These are phyloP conservation scores for Zoysia matrella DNA, from an alignment of 202 grass and related monocot species.

Conservation along the genomic window DNA sequence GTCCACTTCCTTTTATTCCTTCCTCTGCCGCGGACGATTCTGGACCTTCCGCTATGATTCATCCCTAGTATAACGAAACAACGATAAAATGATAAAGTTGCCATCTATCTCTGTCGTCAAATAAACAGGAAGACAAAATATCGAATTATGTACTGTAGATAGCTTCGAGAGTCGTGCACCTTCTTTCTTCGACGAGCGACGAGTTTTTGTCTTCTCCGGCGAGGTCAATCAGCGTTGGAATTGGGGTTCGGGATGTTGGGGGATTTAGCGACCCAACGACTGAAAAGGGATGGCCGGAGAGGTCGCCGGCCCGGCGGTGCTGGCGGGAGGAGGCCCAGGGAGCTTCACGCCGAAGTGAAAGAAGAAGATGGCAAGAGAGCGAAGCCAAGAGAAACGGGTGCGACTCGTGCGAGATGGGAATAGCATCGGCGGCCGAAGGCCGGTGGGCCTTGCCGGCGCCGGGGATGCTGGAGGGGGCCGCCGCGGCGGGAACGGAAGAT, in stretches of 20 bases:
- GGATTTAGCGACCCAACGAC: background rate
- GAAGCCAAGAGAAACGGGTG: background rate
- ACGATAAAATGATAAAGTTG: background rate
- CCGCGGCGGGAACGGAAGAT: background rate
- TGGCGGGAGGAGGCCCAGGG: background rate
- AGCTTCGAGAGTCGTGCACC: background rate
- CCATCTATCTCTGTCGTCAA: background rate
- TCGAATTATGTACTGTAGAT: background rate
- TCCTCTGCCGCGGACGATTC: constrained; percentile 40
- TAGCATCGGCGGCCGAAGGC: background rate
- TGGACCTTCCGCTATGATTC: constrained; percentile 18
- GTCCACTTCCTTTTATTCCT: constrained; percentile 62
- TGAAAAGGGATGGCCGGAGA: background rate
- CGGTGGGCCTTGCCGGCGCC: background rate
- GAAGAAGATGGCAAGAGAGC: background rate
- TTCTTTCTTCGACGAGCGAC: background rate
- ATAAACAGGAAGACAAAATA: background rate
- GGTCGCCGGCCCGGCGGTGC: background rate
- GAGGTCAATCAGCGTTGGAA: background rate
- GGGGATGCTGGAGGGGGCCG: background rate
- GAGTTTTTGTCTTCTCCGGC: background rate
- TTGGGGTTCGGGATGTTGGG: background rate
- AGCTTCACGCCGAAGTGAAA: background rate
- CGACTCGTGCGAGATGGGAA: too few relatives aligned
- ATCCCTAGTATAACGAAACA: constrained; percentile 21